Evolutionary conservation across 164 flowering plant species (phyloP), one percentile per base, ranked within the genome.

Genomic region (Kingdonia uniflora): DNA sequence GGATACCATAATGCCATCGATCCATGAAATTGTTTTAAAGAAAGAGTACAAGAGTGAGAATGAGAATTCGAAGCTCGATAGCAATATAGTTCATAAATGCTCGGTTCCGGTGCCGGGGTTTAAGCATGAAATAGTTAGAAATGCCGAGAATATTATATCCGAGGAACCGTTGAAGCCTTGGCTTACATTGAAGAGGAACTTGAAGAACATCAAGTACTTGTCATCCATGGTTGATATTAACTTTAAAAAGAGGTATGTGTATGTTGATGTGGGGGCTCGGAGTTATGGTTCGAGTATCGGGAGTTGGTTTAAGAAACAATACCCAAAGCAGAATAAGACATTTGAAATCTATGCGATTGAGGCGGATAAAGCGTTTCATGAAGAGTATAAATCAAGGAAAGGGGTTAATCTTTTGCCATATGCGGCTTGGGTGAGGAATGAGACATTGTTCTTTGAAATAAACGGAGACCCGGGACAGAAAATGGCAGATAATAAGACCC

Each of bases 111-210:
- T 82, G 43, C 81, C 85, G n/a, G 81, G 74, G 23, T 71, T 80
- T 67, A 94, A 85, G 61, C 69, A 26, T 22, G 80, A 76, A 13
- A 44, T 89, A 56, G 78, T 87, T 2, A 48, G 52, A 33, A 73
- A 69, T 1, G 92, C 95, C 0, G 99, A 92, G 85, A 78, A 81
- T 0, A 46, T 92, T 76, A 86, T 92, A 20, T 14, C 39, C 19
- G 76, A 79, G 69, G 99, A 92, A 69, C 98, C 98, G 1, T 61
- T 79, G 69, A 92, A 92, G 61, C 99, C 99, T 1, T 92, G 99
- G 97, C 52, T 92, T 48, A 79, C 95, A 0, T 62, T 92, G 63
- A 92, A 92, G 70, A 78, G 70, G 68, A 92, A 89, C 45, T 67
- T 80, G n/a, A 58, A 79, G 78, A 89, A 84, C 51, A 57, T 92